Evolutionary conservation across 441 rosid genomes (phyloP).

Genomic region (Brassica hybrid): DNA sequence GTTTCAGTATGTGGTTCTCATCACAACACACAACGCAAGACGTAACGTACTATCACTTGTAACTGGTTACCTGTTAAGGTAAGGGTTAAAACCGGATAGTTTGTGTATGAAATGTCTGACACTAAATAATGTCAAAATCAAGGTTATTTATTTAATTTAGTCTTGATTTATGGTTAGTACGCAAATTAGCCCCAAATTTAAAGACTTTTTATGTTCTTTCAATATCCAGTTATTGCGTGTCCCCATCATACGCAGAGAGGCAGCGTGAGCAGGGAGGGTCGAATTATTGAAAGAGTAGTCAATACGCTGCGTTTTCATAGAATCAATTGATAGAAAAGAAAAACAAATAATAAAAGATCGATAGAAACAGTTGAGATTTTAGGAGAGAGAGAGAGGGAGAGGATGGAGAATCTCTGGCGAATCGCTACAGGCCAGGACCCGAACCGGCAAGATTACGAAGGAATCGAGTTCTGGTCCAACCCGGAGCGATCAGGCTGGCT

Average conservation of each 20-base stretch:
- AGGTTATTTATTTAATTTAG: too few species aligned
- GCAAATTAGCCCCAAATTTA: too few species aligned
- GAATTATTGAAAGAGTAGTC: not conserved
- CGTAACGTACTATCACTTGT: too few species aligned
- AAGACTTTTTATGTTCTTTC: too few species aligned
- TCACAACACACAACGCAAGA: too few species aligned
- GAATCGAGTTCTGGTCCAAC: conserved; percentile 63
- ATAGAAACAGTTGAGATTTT: not conserved
- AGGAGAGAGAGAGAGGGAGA: not conserved
- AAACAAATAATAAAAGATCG: not conserved
- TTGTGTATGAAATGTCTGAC: too few species aligned
- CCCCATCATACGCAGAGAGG: not conserved
- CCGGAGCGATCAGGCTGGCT: conserved; percentile 78
- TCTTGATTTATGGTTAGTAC: too few species aligned
- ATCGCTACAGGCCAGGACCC: conserved; percentile 72
- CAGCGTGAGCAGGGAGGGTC: not conserved
- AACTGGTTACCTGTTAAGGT: too few species aligned
- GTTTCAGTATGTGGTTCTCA: too few species aligned
- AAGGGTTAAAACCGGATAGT: too few species aligned
- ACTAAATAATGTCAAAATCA: too few species aligned
- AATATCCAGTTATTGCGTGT: not conserved
- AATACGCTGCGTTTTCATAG: conserved; percentile 29
- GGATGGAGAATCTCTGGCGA: conserved; percentile 73
- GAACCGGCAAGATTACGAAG: conserved; percentile 61
- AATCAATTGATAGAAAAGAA: not conserved